Percentiles rank a stretch among this genome's conserved stretches.
phyloP scores from a whole-genome alignment of 169 alveolate genomes.

The Eimeria brunetti region DNA sequence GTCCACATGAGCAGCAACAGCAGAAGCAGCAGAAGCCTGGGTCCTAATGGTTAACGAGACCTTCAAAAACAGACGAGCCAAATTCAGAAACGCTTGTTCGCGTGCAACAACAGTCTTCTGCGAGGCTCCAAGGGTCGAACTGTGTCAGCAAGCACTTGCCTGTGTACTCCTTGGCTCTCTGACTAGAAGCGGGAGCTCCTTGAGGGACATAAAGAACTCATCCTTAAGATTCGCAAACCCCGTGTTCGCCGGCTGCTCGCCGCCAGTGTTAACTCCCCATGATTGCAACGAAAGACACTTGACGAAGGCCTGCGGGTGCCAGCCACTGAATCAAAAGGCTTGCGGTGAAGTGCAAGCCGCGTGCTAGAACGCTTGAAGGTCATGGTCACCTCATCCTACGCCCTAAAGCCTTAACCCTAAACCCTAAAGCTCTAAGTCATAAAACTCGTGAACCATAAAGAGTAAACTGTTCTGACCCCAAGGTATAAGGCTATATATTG shows the following conservation, averaged over 20 bases:
- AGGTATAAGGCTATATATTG: too few species aligned
- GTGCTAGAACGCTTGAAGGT: not conserved
- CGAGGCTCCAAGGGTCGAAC: not conserved
- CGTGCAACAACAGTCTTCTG: not conserved
- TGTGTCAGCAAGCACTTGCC: conserved; percentile 12
- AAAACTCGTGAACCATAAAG: not conserved
- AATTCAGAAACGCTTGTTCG: not conserved
- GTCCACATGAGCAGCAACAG: not conserved
- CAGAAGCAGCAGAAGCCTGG: not conserved
- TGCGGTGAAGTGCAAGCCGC: not conserved
- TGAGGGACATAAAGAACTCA: conserved; percentile 62
- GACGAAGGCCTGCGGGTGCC: conserved; percentile 55
- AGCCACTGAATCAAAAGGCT: not conserved
- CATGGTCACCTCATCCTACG: not conserved
- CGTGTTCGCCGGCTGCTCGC: conserved; percentile 14
- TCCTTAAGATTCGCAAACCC: conserved; percentile 22
- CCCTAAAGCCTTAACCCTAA: not conserved
- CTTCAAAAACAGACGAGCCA: not conserved
- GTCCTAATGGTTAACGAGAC: not conserved
- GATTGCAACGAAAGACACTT: conserved; percentile 56
- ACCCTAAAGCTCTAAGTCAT: not conserved
- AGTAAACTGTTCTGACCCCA: not conserved
- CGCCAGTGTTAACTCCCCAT: conserved; percentile 38
- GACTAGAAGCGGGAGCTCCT: conserved; percentile 36
- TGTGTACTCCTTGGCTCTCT: conserved; percentile 47